Conservation (phyloP, 345 rosid genomes). For the Camelina sativa region DNA sequence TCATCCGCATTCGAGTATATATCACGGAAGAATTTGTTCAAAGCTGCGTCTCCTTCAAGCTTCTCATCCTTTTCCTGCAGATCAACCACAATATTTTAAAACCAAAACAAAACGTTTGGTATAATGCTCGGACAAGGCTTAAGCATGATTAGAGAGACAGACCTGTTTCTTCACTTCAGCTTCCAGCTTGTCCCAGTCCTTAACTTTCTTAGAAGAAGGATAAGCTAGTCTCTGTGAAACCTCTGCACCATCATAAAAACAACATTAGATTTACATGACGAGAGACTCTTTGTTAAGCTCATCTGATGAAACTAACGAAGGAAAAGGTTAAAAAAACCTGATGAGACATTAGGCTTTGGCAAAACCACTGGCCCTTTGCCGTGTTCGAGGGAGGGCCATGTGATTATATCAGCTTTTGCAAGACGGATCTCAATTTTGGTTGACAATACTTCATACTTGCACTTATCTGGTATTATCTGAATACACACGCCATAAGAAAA, state of each 20-base stretch:
- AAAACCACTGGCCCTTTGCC: constrained; percentile 51
- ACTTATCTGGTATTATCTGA: constrained; percentile 77
- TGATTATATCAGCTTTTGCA: constrained; percentile 73
- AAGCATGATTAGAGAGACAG: background rate
- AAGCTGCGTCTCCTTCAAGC: constrained; percentile 92
- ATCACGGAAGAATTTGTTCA: constrained; percentile 89
- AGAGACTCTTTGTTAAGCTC: background rate
- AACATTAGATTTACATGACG: constrained; percentile 15
- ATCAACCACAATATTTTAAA: background rate
- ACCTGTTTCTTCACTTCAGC: constrained; percentile 88
- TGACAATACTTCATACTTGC: constrained; percentile 68
- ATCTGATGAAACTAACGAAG: background rate
- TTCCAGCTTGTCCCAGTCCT: constrained; percentile 92
- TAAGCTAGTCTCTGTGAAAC: constrained; percentile 59
- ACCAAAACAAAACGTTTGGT: background rate
- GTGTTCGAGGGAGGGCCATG: constrained; percentile 87
- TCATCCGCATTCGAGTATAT: constrained; percentile 83
- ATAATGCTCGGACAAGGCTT: background rate
- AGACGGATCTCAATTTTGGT: constrained; percentile 89
- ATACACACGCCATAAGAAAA: background rate
- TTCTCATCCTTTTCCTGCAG: constrained; percentile 96
- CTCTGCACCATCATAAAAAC: constrained; percentile 44
- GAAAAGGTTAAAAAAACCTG: constrained; percentile 45
- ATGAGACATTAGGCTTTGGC: constrained; percentile 46
- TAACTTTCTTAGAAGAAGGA: constrained; percentile 75